Conservation (phyloP, 345 rosid genomes). For the Eucalyptus marginata region DNA sequence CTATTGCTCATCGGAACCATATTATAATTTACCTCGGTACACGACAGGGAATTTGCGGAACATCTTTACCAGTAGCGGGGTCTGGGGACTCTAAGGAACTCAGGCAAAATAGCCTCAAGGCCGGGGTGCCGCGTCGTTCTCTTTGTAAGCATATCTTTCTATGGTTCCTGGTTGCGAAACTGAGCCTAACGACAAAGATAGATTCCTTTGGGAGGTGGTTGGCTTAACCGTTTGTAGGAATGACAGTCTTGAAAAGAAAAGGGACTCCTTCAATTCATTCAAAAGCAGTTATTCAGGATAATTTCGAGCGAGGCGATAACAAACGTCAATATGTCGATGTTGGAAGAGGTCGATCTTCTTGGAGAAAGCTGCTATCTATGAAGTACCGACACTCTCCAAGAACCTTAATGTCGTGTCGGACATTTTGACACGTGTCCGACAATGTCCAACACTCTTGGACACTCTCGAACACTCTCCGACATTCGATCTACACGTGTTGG, state of each 20-base stretch:
- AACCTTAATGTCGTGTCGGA: no score
- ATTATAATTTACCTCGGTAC: accelerated
- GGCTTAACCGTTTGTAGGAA: not conserved
- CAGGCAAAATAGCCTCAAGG: accelerated
- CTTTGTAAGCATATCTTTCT: not conserved
- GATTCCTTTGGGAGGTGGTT: not conserved
- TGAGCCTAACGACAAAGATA: not conserved
- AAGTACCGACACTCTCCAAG: no score
- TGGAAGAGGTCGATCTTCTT: no score
- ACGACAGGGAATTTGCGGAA: accelerated
- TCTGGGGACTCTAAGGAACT: not conserved
- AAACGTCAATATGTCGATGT: not conserved
- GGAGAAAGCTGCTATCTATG: not conserved
- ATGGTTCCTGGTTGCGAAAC: not conserved
- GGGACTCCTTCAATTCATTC: not conserved
- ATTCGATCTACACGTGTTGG: no score
- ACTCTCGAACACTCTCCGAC: no score
- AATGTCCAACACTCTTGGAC: no score
- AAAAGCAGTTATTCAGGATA: not conserved
- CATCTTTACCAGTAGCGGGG: not conserved
- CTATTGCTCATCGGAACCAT: not conserved
- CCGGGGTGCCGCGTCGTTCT: accelerated
- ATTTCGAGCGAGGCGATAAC: not conserved
- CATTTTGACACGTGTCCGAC: no score
- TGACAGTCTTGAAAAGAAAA: not conserved